Evolutionary conservation across 2,329 filamentous ascomycete species (phyloP), one percentile per base, ranked within the genome.

Genomic region (Cercospora sp.): DNA sequence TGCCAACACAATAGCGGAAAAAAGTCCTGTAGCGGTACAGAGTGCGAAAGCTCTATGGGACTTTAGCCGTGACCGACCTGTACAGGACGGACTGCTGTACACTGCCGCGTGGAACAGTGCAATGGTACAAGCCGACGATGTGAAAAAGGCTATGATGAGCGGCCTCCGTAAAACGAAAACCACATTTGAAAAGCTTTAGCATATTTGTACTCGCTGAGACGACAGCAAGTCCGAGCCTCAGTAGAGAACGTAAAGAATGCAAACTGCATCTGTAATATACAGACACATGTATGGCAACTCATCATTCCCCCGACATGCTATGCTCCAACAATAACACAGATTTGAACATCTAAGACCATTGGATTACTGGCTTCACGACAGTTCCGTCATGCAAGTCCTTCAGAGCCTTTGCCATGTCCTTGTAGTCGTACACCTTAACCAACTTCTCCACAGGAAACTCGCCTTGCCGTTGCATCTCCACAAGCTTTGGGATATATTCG

Each of bases 1-100:
- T 73, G 92, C 91, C 0, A 80, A 76, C 5, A 74, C 89, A 74
- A 87, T 97, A 67, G 90, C 91, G 30, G 82, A 79, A 12, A 97
- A 97, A 85, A 95, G 91, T 76, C 94, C 94, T 0, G 89, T 98
- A 20, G 93, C 93, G 1, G 91, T 94, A 68, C 87, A 93, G 81
- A 90, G 92, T 7, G 96, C 93, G 3, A 96, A 96, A 82, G 91
- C 94, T 81, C 80, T 96, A 70, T 78, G 96, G 76, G 93, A 95
- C 79, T 92, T 90, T 76, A 90, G 89, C 36, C 86, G 92, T 74
- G 93, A 96, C 78, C 87, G 93, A 77, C 84, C 85, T 2, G 87
- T 96, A 30, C 87, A 87, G 59, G 92, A 96, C 72, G 70, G 72
- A 12, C 48, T 73, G 33, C 28, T 61, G 23, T 73, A 70, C 33